Evolutionary conservation across 1,284 basidiomycete species (phyloP).

Genomic region (Tilletia indica): DNA sequence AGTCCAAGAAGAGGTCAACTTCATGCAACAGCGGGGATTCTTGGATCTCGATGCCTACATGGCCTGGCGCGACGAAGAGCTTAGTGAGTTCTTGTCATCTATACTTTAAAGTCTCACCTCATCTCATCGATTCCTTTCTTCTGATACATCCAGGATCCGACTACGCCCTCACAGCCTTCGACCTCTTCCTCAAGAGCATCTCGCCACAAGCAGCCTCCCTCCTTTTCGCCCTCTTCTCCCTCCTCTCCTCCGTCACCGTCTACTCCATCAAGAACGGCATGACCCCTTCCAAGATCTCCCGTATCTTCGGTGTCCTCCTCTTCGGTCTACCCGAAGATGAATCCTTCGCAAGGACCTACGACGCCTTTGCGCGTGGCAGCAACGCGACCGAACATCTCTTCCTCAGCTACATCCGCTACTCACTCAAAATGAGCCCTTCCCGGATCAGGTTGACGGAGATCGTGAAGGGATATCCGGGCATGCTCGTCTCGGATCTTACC

Average conservation of each 20-base stretch:
- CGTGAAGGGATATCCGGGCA: constrained; percentile 44
- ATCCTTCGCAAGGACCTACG: constrained; percentile 50
- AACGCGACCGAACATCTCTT: constrained; percentile 54
- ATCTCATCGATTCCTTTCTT: no score
- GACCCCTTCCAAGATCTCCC: constrained; percentile 47
- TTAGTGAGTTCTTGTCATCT: constrained; percentile 24
- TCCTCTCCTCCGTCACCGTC: constrained; percentile 48
- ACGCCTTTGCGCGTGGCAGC: constrained; percentile 46
- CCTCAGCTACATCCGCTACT: constrained; percentile 50
- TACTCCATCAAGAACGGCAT: constrained; percentile 54
- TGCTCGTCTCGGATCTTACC: constrained; percentile 37
- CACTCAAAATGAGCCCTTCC: constrained; percentile 30
- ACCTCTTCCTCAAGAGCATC: constrained; percentile 31
- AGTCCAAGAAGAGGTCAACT: constrained; percentile 42
- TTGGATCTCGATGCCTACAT: constrained; percentile 47
- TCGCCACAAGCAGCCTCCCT: constrained; percentile 32
- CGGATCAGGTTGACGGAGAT: constrained; percentile 45
- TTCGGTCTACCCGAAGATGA: constrained; percentile 55
- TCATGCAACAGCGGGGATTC: constrained; percentile 53
- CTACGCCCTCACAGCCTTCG: constrained; percentile 36
- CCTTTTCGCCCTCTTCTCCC: constrained; percentile 44
- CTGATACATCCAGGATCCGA: constrained; percentile 6
- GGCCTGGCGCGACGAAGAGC: constrained; percentile 47
- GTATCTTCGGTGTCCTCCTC: constrained; percentile 46
- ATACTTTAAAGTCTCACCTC: no score